Base-by-base conservation (phyloP, 352 stramenopile genomes). In the Phytophthora pini region DNA sequence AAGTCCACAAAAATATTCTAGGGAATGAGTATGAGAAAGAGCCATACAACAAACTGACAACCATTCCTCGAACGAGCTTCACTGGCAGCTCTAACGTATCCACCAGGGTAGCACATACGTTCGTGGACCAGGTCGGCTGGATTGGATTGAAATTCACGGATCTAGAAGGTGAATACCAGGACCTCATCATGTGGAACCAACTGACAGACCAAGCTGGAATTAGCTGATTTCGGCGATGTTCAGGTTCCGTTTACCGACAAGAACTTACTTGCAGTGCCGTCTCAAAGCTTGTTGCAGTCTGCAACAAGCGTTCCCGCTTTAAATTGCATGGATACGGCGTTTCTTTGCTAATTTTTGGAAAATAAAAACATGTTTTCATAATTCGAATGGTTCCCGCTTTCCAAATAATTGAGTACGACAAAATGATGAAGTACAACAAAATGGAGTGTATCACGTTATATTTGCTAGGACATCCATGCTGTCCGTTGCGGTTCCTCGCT, bases 401-500 rank as follows among this genome's bases (percentile, higher is more conserved):
- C 17, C 17, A 20, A 20, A 20, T 20, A 20, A 20, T 20, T 20
- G 17, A 20, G 17, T 20, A 20, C 17, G 17, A 20, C 17, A 20
- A 20, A 17, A 20, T 20, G 17, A 20, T 20, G 17, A 20, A 20
- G 17, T 20, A 20, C 17, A 20, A 20, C 17, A 20, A 20, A 20
- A 20, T 20, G 17, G 17, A 20, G 24, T 4, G 24, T 26, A 26
- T 26, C 24, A 26, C 24, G 4, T 26, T 26, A 26, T 40, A 20
- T 38, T 43, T 47, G 29, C 8, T 71, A 72, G 8, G 56, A 70
- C 63, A 69, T 69, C 82, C 82, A 91, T 9, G 80, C 80, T 3
- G 82, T 68, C 10, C 80, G 72, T 44, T 88, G 74, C 4, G 65
- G 60, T 36, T 77, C 61, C 2, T 82, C 73, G 13, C 29, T 45